A percentile compares a stretch with the other conserved stretches of the same genome.
phyloP scores from a whole-genome alignment of 805 yeast genomes.

The Kodamaea neixiangensis region DNA sequence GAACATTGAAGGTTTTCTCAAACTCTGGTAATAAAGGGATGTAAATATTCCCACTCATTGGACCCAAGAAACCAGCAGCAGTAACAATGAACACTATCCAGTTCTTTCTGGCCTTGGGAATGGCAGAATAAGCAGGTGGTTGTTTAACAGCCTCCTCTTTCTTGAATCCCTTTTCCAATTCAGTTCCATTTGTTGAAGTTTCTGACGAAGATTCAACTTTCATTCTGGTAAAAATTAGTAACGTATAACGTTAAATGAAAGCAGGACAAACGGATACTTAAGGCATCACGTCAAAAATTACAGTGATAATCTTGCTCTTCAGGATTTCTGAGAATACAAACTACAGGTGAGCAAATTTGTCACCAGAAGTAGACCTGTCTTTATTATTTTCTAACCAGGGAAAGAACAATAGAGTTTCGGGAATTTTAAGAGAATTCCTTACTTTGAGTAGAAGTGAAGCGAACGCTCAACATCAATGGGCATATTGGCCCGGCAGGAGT shows the following conservation, averaged over 20 bases:
- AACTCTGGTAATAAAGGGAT: conserved; percentile 54
- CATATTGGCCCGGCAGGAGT: conserved; percentile 63
- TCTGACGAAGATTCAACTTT: not conserved
- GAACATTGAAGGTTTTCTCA: conserved; percentile 40
- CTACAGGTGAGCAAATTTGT: too few species aligned
- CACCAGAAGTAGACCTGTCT: too few species aligned
- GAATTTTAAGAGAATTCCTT: too few species aligned
- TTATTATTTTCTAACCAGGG: too few species aligned
- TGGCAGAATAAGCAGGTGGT: conserved; percentile 29
- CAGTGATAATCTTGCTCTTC: too few species aligned
- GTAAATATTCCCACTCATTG: conserved; percentile 57
- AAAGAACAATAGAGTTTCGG: too few species aligned
- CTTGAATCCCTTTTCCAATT: not conserved
- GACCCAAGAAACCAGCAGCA: conserved; percentile 55
- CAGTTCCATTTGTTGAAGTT: not conserved
- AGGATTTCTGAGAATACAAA: too few species aligned
- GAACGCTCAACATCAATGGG: conserved; percentile 41
- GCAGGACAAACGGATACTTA: too few species aligned
- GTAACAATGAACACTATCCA: conserved; percentile 45
- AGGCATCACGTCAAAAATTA: too few species aligned
- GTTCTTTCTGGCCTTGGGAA: conserved; percentile 29
- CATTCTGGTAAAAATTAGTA: not conserved
- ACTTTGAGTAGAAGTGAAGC: conserved; percentile 12
- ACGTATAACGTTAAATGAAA: too few species aligned
- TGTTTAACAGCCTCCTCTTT: not conserved